Base-by-base conservation (phyloP, 2,329 filamentous ascomycete genomes). In the Colletotrichum costaricense region DNA sequence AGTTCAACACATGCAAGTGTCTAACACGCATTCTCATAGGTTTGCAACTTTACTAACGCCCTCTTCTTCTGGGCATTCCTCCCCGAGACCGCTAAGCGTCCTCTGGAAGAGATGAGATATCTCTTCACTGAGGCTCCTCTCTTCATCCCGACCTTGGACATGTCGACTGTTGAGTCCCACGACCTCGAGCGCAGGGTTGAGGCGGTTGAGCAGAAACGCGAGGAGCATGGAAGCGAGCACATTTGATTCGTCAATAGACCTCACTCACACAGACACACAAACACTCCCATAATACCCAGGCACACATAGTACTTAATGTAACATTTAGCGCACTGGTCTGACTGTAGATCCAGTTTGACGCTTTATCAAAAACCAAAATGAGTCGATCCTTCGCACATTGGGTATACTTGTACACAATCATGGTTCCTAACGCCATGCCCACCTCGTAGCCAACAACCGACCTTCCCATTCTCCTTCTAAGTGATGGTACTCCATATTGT, bases 21-120 rank as follows among this genome's bases (percentile, higher is more conserved):
- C 49, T 63, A 22, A 55, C 4, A 26, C 19, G 24, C 5, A 19
- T 19, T 9, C 22, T 4, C 22, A 0, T n/a, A 75, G 74, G 79
- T 93, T 38, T 93, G 92, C 80, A 94, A 94, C 79, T 89, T 93
- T 11, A 81, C 80, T 69, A 82, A 82, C 69, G 81, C 81, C 58
- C 1, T 82, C 35, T 82, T 78, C 76, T 94, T 94, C 85, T 94
- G 90, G 86, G 84, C 87, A 2, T 81, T 93, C 63, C 84, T 93
- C 54, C 92, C 92, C 0, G 92, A 93, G 82, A 94, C 92, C 0
- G 88, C 87, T 66, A 89, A 88, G 76, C 84, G 90, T 19, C 88
- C 91, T 0, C 85, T 93, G 1, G 92, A 93, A 78, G 91, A 93
- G 81, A 93, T 93, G 91, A 90, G 91, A 76, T 88, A 89, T 69